Base-by-base conservation (phyloP, 73 alveolate species). In the Stentor coeruleus region DNA sequence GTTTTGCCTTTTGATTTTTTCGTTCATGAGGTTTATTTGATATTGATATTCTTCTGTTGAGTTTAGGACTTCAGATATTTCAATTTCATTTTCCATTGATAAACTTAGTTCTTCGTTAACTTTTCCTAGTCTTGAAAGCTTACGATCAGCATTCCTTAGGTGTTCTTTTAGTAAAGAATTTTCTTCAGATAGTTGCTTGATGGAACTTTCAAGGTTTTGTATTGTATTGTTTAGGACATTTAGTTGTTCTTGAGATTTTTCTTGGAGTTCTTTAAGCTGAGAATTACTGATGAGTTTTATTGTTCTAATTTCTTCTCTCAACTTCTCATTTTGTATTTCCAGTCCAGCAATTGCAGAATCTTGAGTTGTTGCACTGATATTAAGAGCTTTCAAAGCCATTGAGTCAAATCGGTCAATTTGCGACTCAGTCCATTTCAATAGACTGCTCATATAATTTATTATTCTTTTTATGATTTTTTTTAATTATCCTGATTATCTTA, bases 381-480 rank as follows among this genome's bases (percentile, higher is more conserved):
- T 66, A 1, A 66, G 37, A 40, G 79, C 79, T 20, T 66, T 31
- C 37, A 40, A 20, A 66, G 79, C 79, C 2, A 31, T 20, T 20
- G 11, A 66, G 79, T 66, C 79, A 40, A 66, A 66, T 66, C 33
- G n/a, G n/a, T 66, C 79, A 0, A 66, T 20, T 26, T 20, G n/a
- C 33, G 79, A 66, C 79, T 66, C 42, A 33, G 79, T 31, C 79
- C 79, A 66, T 31, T 66, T 66, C 15, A 66, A 26, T 14, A 66
- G 11, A 20, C 42, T 15, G 37, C 79, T 66, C 79, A 66, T 66
- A 57, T 57, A 20, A 57, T 49, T 11, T 49, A 49, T 15, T 49
- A n/a, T n/a, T n/a, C n/a, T n/a, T n/a, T n/a, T n/a, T n/a, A n/a
- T n/a, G n/a, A n/a, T n/a, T n/a, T n/a, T n/a, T n/a, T n/a, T n/a